A percentile compares a stretch with the other conserved stretches of the same genome.
Conservation (phyloP, 768 basidiomycete species). For the Collybia nuda region DNA sequence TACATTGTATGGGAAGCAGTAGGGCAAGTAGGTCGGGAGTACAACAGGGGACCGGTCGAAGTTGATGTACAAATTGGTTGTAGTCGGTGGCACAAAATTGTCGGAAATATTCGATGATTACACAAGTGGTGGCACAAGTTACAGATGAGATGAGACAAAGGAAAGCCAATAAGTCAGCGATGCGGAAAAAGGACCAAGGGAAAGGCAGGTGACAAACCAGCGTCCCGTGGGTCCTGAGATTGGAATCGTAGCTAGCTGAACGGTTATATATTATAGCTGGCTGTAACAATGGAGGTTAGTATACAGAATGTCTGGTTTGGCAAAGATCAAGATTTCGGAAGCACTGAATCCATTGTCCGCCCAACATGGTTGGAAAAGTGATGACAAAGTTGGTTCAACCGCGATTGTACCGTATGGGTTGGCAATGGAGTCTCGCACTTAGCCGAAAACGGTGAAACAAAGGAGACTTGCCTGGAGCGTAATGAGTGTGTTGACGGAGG, state of each 20-base stretch:
- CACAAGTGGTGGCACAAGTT: conserved; percentile 21
- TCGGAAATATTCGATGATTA: conserved; percentile 9
- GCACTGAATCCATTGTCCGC: conserved; percentile 21
- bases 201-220: conserved; percentile 26
- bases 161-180: not conserved
- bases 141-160: conserved; percentile 22
- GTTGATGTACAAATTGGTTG: conserved; percentile 8
- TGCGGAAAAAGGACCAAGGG: conserved; percentile 4
- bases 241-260: conserved; percentile 15
- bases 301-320: conserved; percentile 3
- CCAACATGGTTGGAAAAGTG: conserved; percentile 10
- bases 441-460: conserved; percentile 7
- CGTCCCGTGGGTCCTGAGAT: conserved; percentile 19
- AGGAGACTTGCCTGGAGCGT: conserved; percentile 19
- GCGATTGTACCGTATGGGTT: not conserved
- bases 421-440: conserved; percentile 2
- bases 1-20: conserved; percentile 24
- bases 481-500: conserved; percentile 65
- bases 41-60: conserved; percentile 10
- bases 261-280: conserved; percentile 28
- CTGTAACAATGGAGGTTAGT: conserved; percentile 31
- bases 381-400: conserved; percentile 6
- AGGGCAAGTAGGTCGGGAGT: conserved; percentile 6
- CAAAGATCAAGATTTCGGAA: conserved; percentile 20
- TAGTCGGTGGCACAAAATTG: conserved; percentile 16